Percentiles rank a stretch among this genome's conserved stretches.
phyloP scores from a whole-genome alignment of 2,329 filamentous ascomycete species.

The Balansia obtecta region DNA sequence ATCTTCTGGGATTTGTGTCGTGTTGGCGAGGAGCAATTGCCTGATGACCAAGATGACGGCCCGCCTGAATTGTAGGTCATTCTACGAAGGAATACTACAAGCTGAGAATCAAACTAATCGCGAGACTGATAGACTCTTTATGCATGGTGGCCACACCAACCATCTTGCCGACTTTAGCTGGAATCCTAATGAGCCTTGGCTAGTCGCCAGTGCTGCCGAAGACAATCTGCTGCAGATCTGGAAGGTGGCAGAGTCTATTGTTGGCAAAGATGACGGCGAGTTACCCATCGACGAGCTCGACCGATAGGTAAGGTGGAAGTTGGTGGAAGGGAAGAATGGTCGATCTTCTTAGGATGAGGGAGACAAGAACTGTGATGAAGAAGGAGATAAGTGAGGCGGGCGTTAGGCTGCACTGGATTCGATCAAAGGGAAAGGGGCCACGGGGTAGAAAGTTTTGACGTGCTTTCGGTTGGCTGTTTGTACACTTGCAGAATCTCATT shows the following conservation, averaged over 20 bases:
- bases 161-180: slow-evolving; percentile 94
- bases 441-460: background rate
- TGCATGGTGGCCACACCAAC: slow-evolving; percentile 98
- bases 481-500: background rate
- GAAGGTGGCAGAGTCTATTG: slow-evolving; percentile 74
- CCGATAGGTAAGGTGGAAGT: slow-evolving; percentile 32
- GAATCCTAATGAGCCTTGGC: slow-evolving; percentile 95
- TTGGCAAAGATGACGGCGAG: slow-evolving; percentile 64
- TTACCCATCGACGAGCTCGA: slow-evolving; percentile 68
- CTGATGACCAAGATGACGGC: slow-evolving; percentile 89
- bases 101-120: background rate
- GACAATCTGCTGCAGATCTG: slow-evolving; percentile 95
- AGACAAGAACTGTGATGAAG: slow-evolving; percentile 4
- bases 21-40: slow-evolving; percentile 86
- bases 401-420: background rate
- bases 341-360: slow-evolving; percentile 20
- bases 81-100: background rate
- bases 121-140: slow-evolving; percentile 48
- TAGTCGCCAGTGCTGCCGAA: slow-evolving; percentile 88
- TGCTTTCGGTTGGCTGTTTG: background rate
- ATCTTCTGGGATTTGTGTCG: slow-evolving; percentile 94
- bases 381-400: background rate
- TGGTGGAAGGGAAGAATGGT: slow-evolving; percentile 15
- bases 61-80: slow-evolving; percentile 76
- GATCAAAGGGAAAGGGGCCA: background rate